These are phyloP conservation scores for Meyerozyma smithsonii DNA, from an alignment of 1,139 yeast genomes.

Conservation along the genomic window DNA sequence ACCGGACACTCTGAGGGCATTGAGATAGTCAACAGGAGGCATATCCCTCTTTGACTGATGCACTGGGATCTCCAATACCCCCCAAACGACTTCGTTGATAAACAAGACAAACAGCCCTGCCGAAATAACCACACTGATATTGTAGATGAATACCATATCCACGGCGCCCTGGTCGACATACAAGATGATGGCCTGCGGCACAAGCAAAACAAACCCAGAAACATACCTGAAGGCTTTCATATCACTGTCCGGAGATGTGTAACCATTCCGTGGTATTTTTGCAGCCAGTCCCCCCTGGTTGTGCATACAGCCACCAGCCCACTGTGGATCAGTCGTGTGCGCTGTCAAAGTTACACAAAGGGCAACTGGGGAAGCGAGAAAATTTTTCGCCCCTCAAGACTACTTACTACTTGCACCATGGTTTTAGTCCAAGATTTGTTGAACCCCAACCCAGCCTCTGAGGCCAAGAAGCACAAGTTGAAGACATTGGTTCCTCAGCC, in stretches of 20 bases:
- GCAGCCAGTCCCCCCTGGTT: not conserved
- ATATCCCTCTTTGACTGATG: too few relatives aligned
- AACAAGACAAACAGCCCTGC: not conserved
- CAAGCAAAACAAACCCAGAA: not conserved
- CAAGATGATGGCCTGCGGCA: not conserved
- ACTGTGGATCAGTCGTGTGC: slow-evolving; percentile 1
- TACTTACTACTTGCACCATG: slow-evolving; percentile 6
- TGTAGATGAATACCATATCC: not conserved
- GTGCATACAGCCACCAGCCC: slow-evolving; percentile 1
- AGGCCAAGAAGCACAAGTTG: slow-evolving; percentile 95
- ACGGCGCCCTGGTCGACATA: not conserved
- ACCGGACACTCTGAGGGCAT: too few relatives aligned
- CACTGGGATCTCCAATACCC: not conserved
- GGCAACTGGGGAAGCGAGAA: slow-evolving; percentile 1
- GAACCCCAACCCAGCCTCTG: slow-evolving; percentile 96
- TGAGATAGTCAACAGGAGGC: too few relatives aligned
- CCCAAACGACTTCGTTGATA: not conserved
- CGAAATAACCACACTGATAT: not conserved
- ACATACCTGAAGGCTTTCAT: not conserved
- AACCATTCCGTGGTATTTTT: not conserved
- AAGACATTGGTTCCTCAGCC: slow-evolving; percentile 97
- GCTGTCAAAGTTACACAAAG: slow-evolving; percentile 1
- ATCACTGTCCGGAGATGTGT: not conserved
- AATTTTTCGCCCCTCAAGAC: slow-evolving; percentile 2
- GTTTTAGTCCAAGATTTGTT: slow-evolving; percentile 43